Evolutionary conservation across 768 basidiomycete species (phyloP).

Genomic region (Mycena belliarum): DNA sequence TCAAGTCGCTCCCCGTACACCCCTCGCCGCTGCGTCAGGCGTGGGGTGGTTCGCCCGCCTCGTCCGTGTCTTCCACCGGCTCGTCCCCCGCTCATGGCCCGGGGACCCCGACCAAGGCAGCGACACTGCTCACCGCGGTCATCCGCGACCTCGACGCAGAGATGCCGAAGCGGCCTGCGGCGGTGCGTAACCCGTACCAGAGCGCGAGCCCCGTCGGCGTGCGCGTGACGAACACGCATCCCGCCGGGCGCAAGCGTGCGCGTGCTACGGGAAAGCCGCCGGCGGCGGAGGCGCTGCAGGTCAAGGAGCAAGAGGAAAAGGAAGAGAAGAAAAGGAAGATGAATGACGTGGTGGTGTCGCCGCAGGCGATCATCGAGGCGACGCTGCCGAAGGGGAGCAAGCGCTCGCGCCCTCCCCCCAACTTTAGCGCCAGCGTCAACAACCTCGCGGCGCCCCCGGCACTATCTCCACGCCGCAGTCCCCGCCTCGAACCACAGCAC

Average conservation of each 20-base stretch:
- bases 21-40: conserved; percentile 79
- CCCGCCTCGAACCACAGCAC: conserved; percentile 14
- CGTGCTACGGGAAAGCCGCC: conserved; percentile 43
- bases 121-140: conserved; percentile 66
- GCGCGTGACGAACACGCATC: conserved; percentile 34
- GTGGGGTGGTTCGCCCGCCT: conserved; percentile 55
- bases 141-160: conserved; percentile 68
- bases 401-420: conserved; percentile 70
- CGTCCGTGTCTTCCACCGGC: conserved; percentile 35
- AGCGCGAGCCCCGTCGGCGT: conserved; percentile 61
- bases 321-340: conserved; percentile 21
- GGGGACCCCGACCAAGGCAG: conserved; percentile 61
- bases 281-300: too few species aligned
- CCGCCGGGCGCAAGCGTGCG: conserved; percentile 46
- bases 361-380: conserved; percentile 75
- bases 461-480: conserved; percentile 15
- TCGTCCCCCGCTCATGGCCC: conserved; percentile 34
- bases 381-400: conserved; percentile 81
- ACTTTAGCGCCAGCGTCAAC: conserved; percentile 35
- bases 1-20: conserved; percentile 54
- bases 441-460: conserved; percentile 10
- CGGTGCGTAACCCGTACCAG: conserved; percentile 80
- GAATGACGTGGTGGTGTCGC: conserved; percentile 41
- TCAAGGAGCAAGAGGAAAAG: too few species aligned
- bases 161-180: conserved; percentile 49